Base-by-base conservation (phyloP, 1,284 basidiomycete species). In the Moesziomyces antarcticus region DNA sequence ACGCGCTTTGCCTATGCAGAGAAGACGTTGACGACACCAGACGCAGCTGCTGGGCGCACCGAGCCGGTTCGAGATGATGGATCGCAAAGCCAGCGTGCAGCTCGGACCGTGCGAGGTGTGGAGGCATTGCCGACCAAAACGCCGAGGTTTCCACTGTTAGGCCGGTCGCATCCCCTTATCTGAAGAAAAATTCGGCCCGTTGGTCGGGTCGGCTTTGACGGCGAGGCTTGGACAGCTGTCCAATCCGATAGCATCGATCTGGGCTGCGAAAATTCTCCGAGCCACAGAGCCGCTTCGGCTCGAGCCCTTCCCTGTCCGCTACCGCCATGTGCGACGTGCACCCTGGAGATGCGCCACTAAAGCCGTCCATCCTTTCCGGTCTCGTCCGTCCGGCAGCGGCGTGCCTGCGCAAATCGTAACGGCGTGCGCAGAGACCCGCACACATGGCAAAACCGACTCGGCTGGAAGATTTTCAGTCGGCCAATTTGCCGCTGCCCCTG, bases 191-290 rank as follows among this genome's bases (percentile, higher is more conserved):
- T 5, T 5, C 14, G n/a, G 25, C 10, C 22, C 22, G 22, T 24
- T 16, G 45, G n/a, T 22, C 30, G 22, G 37, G 22, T 62, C 59
- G 56, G 59, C 33, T 54, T 69, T 62, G 56, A 69, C 66, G 66
- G 66, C 24, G 24, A 45, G 54, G 40, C 22, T 35, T 10, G 24
- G 53, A 45, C 33, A 18, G 25, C 24, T 21, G 22, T 43, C 41
- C 30, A 50, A 57, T 50, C 47, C 47, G 14, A 50, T 49, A 7
- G 41, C 22, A 44, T 52, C 50, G 40, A 55, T 56, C 18, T 18
- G 16, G 13, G 37, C 18, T 16, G 14, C 16, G 45, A 13, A 25
- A 56, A 56, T 50, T 42, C 37, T 56, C 55, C 55, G 55, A 49
- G 20, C 47, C 10, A 1, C 13, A 35, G 16, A 35, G 13, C 14